Evolutionary conservation across 306 rosid species (phyloP).

Genomic region (Acacia crassicarpa): DNA sequence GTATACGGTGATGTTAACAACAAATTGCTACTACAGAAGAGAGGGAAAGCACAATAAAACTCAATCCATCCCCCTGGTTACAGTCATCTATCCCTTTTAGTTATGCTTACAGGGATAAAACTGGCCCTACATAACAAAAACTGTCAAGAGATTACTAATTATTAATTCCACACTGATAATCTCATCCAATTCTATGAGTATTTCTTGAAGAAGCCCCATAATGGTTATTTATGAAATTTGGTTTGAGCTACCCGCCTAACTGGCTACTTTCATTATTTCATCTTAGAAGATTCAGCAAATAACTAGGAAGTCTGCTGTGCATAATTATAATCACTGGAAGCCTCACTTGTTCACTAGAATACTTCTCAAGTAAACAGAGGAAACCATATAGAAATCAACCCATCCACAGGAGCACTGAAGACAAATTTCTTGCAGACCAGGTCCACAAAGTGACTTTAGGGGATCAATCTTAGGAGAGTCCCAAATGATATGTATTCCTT

Average conservation of each 20-base stretch:
- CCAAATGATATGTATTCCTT: background rate
- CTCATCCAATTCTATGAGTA: background rate
- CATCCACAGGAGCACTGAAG: background rate
- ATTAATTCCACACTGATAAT: background rate
- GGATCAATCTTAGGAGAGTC: background rate
- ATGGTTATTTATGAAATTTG: background rate
- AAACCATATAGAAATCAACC: background rate
- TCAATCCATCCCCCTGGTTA: background rate
- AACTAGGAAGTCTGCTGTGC: background rate
- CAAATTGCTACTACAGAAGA: background rate
- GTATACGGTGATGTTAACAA: background rate
- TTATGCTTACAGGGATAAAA: background rate
- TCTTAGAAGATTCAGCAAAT: background rate
- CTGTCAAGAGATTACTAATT: background rate
- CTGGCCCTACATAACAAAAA: background rate
- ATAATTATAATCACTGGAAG: background rate
- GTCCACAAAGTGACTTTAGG: background rate
- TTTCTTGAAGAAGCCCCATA: background rate
- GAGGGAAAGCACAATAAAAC: background rate
- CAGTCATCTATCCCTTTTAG: background rate
- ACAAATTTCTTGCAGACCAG: background rate
- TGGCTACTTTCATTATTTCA: background rate
- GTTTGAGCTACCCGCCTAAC: background rate
- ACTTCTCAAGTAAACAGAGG: background rate
- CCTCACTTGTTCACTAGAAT: background rate